Evolutionary conservation across 306 rosid genomes (phyloP).

Genomic region (Vachellia collinsii): DNA sequence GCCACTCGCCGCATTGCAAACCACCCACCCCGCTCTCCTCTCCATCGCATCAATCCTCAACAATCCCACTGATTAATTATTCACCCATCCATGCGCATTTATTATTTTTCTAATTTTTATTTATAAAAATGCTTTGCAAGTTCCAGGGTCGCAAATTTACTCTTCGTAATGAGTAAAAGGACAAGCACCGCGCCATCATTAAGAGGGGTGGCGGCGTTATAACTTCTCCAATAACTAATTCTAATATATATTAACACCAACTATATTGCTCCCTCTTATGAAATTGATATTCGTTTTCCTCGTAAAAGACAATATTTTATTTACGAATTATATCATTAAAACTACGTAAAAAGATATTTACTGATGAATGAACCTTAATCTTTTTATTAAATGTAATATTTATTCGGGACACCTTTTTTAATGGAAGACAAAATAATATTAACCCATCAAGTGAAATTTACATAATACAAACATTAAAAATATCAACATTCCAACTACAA

Average conservation of each 20-base stretch:
- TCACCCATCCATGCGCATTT: neutral
- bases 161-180: neutral
- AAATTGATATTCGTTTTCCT: neutral
- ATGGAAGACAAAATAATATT: too few species aligned
- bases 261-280: neutral
- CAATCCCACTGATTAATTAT: neutral
- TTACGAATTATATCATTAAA: too few species aligned
- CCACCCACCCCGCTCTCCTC: neutral
- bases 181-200: neutral
- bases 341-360: too few species aligned
- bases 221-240: neutral
- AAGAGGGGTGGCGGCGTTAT: neutral
- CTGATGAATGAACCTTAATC: too few species aligned
- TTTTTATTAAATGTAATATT: too few species aligned
- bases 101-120: too few species aligned
- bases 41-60: neutral
- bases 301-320: too few species aligned
- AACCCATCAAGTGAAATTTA: too few species aligned
- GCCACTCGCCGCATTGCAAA: neutral
- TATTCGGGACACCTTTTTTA: too few species aligned
- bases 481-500: too few species aligned
- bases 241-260: neutral
- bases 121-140: too few species aligned
- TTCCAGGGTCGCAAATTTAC: neutral
- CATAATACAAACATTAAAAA: too few species aligned